A percentile compares a stretch with the other conserved stretches of the same genome.
Conservation (phyloP, 1,284 basidiomycete species). For the Termitomyces sp. region DNA sequence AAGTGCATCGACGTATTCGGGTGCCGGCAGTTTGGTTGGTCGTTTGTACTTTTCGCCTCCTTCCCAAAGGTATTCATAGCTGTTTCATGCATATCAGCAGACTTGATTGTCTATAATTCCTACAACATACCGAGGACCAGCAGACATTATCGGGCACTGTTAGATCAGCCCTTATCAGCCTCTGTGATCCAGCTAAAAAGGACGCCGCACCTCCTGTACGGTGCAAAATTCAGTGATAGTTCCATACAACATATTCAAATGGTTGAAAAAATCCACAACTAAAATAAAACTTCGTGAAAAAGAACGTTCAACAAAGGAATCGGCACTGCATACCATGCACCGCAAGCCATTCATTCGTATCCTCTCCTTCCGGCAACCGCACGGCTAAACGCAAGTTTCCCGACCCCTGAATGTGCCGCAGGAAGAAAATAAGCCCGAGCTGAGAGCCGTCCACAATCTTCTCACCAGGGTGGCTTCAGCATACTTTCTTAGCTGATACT, state of each 20-base stretch:
- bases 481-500: constrained; percentile 95
- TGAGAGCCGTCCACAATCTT: constrained; percentile 19
- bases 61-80: constrained; percentile 99
- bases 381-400: constrained; percentile 90
- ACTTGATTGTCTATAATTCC: neutral
- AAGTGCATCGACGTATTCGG: constrained; percentile 95
- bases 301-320: neutral
- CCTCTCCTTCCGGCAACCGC: constrained; percentile 90
- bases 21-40: constrained; percentile 91
- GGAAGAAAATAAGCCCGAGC: constrained; percentile 4
- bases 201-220: constrained; percentile 69
- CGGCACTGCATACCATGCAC: constrained; percentile 72
- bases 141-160: constrained; percentile 98
- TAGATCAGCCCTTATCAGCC: constrained; percentile 5
- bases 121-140: constrained; percentile 75
- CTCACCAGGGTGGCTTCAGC: constrained; percentile 90
- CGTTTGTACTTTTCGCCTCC: constrained; percentile 89
- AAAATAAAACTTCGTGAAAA: neutral
- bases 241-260: constrained; percentile 94
- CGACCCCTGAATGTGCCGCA: constrained; percentile 63
- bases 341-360: constrained; percentile 93
- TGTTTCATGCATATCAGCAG: constrained; percentile 24
- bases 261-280: constrained; percentile 97
- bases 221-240: constrained; percentile 97
- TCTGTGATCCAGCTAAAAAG: neutral